Evolutionary conservation across 208 protist species (phyloP).

Genomic region (Crithidia bombi): DNA sequence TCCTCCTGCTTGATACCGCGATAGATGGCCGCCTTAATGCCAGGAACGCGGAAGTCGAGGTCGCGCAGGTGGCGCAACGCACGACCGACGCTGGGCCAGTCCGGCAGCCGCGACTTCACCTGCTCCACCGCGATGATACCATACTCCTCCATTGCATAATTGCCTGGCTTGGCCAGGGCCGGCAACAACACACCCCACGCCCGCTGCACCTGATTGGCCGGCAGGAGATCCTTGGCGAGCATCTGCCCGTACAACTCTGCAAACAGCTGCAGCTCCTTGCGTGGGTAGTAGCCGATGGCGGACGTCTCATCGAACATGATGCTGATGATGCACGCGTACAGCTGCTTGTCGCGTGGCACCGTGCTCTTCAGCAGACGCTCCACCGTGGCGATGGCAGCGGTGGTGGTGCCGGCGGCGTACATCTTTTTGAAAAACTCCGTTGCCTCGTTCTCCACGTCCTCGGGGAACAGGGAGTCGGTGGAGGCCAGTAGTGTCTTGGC

Average conservation of each 20-base stretch:
- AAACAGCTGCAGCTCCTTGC: constrained; percentile 85
- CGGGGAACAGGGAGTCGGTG: constrained; percentile 79
- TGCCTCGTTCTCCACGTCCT: constrained; percentile 85
- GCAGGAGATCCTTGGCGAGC: constrained; percentile 79
- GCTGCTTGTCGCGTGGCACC: constrained; percentile 72
- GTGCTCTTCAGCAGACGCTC: constrained; percentile 65
- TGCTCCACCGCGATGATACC: constrained; percentile 95
- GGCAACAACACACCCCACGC: constrained; percentile 91
- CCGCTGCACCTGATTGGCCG: constrained; percentile 73
- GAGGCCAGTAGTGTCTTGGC: constrained; percentile 71
- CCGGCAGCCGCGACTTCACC: constrained; percentile 93
- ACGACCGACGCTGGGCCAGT: constrained; percentile 96
- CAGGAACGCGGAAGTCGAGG: constrained; percentile 88
- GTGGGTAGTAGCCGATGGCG: constrained; percentile 76
- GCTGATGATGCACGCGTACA: constrained; percentile 86
- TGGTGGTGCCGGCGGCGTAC: constrained; percentile 70
- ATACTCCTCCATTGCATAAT: constrained; percentile 95
- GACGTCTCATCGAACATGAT: constrained; percentile 88
- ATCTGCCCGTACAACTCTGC: constrained; percentile 85
- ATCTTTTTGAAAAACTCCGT: constrained; percentile 87
- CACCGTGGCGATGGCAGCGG: constrained; percentile 59
- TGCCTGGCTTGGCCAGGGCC: constrained; percentile 87
- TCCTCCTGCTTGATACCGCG: constrained; percentile 84
- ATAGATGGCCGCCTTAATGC: constrained; percentile 89
- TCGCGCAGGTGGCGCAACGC: constrained; percentile 84